Evolutionary conservation across 2,329 filamentous ascomycete species (phyloP).

Genomic region (Helicocarpus griseus): DNA sequence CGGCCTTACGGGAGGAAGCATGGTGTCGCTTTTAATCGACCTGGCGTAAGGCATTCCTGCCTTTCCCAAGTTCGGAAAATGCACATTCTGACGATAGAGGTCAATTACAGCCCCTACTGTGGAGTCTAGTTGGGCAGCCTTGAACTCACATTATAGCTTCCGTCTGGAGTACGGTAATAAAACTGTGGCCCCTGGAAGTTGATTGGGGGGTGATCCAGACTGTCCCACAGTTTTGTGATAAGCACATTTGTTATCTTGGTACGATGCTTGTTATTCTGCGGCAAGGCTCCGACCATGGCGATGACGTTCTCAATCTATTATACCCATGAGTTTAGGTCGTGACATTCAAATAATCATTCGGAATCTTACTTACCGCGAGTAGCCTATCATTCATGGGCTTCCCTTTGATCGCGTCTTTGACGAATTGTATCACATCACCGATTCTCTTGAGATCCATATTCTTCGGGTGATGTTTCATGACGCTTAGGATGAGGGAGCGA

Average conservation of each 20-base stretch:
- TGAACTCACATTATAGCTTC: conserved; percentile 10
- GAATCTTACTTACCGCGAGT: conserved; percentile 4
- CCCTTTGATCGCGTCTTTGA: conserved; percentile 4
- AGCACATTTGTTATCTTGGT: conserved; percentile 18
- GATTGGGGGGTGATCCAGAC: conserved; percentile 24
- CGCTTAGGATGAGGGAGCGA: conserved; percentile 1
- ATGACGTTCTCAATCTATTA: conserved; percentile 20
- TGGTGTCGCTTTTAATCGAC: conserved; percentile 10
- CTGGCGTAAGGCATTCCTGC: conserved; percentile 17
- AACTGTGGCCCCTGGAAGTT: conserved; percentile 21
- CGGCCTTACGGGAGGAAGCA: conserved; percentile 10
- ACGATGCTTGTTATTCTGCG: conserved; percentile 14
- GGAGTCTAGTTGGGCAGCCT: background rate
- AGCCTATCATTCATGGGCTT: conserved; percentile 7
- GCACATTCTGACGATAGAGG: conserved; percentile 7
- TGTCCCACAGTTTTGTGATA: conserved; percentile 23
- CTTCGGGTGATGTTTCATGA: conserved; percentile 7
- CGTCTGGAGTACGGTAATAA: conserved; percentile 22
- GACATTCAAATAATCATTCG: background rate
- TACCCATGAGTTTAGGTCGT: background rate
- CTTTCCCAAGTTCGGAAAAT: conserved; percentile 15
- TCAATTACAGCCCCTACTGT: background rate
- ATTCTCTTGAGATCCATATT: conserved; percentile 5
- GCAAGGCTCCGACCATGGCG: conserved; percentile 18
- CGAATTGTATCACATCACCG: conserved; percentile 1